Percentiles rank a stretch among this genome's conserved stretches.
Conservation (phyloP, 192 early-diverging fungal species). For the Chytriomyces confervae region DNA sequence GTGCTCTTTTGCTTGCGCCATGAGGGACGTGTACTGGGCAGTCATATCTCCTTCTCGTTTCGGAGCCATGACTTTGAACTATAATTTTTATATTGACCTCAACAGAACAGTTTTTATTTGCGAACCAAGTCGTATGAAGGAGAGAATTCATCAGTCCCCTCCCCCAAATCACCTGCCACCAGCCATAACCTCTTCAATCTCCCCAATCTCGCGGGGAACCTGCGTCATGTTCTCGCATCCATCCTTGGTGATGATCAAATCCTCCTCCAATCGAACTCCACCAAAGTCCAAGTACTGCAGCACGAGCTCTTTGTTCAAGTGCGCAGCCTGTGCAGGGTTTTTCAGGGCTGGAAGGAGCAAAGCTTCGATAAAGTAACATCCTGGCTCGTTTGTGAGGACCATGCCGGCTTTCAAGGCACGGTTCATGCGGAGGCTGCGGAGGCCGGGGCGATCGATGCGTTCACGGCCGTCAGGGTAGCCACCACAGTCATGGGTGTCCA, state of each 20-base stretch:
- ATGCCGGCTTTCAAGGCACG: slow-evolving; percentile 76
- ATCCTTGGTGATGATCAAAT: slow-evolving; percentile 77
- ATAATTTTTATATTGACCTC: no score
- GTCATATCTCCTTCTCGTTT: no score
- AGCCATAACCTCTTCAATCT: slow-evolving; percentile 70
- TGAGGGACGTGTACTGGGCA: not conserved
- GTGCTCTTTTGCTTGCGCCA: slow-evolving; percentile 5
- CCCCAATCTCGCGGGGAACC: slow-evolving; percentile 69
- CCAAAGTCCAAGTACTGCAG: slow-evolving; percentile 77
- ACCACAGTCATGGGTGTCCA: slow-evolving; percentile 63
- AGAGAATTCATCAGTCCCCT: no score
- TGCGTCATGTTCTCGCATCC: slow-evolving; percentile 84
- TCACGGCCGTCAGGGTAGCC: slow-evolving; percentile 74
- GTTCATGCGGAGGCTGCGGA: slow-evolving; percentile 78
- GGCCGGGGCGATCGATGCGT: slow-evolving; percentile 72
- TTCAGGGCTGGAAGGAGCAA: slow-evolving; percentile 62
- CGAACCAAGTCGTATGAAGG: no score
- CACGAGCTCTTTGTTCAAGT: slow-evolving; percentile 71
- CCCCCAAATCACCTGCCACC: not conserved
- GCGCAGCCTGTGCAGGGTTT: slow-evolving; percentile 60
- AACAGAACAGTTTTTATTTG: no score
- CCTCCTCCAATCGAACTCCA: slow-evolving; percentile 93
- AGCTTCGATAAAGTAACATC: slow-evolving; percentile 88
- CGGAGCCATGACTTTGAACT: no score
- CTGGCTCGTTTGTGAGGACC: slow-evolving; percentile 93